phyloP scores from a whole-genome alignment of 306 rosid species.

The Inga laurina region DNA sequence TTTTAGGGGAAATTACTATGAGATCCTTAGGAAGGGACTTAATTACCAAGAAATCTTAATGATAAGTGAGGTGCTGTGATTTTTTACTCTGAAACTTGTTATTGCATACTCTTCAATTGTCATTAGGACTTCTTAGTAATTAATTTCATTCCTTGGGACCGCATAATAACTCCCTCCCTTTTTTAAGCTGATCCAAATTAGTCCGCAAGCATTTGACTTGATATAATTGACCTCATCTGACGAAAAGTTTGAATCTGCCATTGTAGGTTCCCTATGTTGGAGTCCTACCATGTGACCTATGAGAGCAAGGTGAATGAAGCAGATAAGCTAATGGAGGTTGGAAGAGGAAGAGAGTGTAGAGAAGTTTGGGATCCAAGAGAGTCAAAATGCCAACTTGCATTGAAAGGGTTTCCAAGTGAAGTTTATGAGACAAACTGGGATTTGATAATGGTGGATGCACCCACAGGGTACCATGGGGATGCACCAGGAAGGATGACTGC shows the following conservation, averaged over 20 bases:
- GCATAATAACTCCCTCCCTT: no score
- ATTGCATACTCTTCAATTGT: no score
- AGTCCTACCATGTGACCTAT: constrained; percentile 59
- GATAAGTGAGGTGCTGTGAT: no score
- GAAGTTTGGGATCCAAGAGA: constrained; percentile 49
- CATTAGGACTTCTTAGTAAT: no score
- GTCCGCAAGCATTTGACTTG: neutral
- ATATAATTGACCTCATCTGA: neutral
- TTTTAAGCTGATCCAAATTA: no score
- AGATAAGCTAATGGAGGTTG: constrained; percentile 53
- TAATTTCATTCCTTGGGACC: no score
- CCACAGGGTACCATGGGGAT: constrained; percentile 64
- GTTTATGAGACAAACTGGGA: constrained; percentile 72
- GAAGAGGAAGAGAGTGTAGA: constrained; percentile 58
- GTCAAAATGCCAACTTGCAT: constrained; percentile 57
- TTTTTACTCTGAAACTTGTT: no score
- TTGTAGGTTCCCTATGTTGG: constrained; percentile 49
- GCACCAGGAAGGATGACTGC: constrained; percentile 88
- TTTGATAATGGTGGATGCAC: constrained; percentile 88
- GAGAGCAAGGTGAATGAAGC: constrained; percentile 73
- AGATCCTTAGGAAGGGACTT: no score
- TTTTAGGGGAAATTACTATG: no score
- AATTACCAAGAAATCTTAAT: no score
- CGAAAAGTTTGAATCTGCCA: neutral
- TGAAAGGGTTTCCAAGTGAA: constrained; percentile 54